Evolutionary conservation across 1,139 yeast species (phyloP).

Genomic region (Petasospora fabianii): DNA sequence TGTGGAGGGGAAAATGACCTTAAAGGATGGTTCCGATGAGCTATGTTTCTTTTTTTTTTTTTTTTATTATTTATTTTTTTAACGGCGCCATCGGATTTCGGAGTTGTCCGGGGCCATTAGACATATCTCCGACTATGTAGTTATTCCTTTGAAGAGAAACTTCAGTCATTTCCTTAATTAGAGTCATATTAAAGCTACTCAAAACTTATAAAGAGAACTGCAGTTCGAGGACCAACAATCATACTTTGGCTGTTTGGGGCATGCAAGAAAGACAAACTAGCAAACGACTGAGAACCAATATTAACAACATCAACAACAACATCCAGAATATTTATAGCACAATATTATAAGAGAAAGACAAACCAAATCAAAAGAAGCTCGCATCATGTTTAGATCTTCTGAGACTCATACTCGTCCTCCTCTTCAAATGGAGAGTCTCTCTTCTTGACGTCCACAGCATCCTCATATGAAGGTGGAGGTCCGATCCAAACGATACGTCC

Average conservation of each 20-base stretch:
- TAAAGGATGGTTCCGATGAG: neutral
- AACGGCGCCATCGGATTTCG: neutral
- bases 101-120: neutral
- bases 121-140: too few relatives aligned
- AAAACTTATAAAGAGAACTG: neutral
- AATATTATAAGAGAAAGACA: neutral
- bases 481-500: slow-evolving; percentile 54
- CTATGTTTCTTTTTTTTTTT: neutral
- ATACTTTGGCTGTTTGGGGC: too few relatives aligned
- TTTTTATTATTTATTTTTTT: neutral
- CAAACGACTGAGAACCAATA: too few relatives aligned
- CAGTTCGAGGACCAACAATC: too few relatives aligned
- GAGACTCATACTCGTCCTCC: slow-evolving; percentile 1
- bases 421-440: slow-evolving; percentile 1
- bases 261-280: too few relatives aligned
- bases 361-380: neutral
- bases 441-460: slow-evolving; percentile 7
- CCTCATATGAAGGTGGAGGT: slow-evolving; percentile 53
- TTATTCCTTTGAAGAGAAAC: too few relatives aligned
- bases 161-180: too few relatives aligned
- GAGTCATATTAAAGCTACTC: too few relatives aligned
- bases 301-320: neutral
- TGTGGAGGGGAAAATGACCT: too few relatives aligned
- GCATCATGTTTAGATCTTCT: neutral
- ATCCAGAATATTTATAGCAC: neutral